Base-by-base conservation (phyloP, 1,139 yeast genomes). In the Kodamaea sp. region DNA sequence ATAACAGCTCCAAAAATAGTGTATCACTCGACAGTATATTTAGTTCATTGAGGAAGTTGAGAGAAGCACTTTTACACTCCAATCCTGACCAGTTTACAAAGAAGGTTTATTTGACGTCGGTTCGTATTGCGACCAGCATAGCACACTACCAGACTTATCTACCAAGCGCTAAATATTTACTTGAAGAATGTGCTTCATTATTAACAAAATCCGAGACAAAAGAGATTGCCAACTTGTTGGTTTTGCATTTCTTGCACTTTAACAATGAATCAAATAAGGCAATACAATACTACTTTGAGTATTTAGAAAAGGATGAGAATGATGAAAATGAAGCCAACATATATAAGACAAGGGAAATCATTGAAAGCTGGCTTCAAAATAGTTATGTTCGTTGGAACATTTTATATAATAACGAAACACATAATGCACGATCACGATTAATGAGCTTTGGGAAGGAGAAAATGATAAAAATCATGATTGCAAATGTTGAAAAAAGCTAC, bases 141-240 rank as follows among this genome's bases (percentile, higher is more conserved):
- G 79, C 79, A 2, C 77, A 75, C 46, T 73, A 75, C 47, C 80
- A 78, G 44, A 74, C 84, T 1, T 80, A 78, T 47, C 45, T 79
- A 1, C 84, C 85, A 1, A 65, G 80, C 35, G 71, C 78, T 6
- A 56, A 56, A 31, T 71, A 67, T 47, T 54, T 78, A 8, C 54
- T 78, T 12, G 43, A 50, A 37, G 23, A 35, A 10, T 38, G 32
- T 40, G 43, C 8, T 32, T 45, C 29, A 0, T 37, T 61, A 1
- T 50, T 76, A 15, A 44, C 49, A 1, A 36, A 42, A 0, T 41
- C 43, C 0, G 81, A 78, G 40, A 37, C 53, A 2, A 52, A 58
- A 22, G 82, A 77, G 40, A 50, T 77, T 2, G 57, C 62, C 2
- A 51, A 63, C 4, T 53, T 78, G 12, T 54, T 73, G 31, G 62